Evolutionary conservation across 192 early-diverging fungal species (phyloP), one percentile per base, ranked within the genome.

Genomic region (Rhizophagus prolifer): DNA sequence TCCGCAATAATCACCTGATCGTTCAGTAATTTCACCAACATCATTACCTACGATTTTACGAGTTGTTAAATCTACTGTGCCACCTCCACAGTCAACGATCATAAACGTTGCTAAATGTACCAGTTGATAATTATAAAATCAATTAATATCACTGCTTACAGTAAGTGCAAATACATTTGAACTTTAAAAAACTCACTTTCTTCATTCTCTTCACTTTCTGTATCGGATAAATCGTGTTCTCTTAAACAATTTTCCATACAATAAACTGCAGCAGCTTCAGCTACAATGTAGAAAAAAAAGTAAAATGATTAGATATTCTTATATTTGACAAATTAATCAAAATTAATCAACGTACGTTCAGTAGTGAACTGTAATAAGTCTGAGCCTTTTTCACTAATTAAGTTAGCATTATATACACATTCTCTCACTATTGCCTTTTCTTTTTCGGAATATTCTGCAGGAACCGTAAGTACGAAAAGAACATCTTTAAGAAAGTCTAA

Each of bases 1-100:
- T 3, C 87, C 87, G 13, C 85, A 88, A n/a, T 77, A 82, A n/a
- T 79, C 81, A 26, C 85, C 85, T 19, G 80, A 72, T 13, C 87
- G 81, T 58, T 83, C 81, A 21, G 87, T 86, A 30, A 82, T 76
- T 71, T 88, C 87, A 28, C 81, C 81, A 5, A 88, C 54, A 23
- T 79, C 61, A 14, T 58, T 58, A 8, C 7, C 5, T 19, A 19
- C 2, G 13, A 72, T 16, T 58, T 58, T 28, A 16, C 19, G 26
- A 2, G 25, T 54, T 25, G 47, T 84, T 69, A 84, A 68, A 81
- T 84, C 82, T 3, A 84, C 80, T 4, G 82, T 81, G 74, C 82
- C 82, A 69, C 82, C 82, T 67, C 82, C 82, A 68, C 80, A 80
- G 70, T 84, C 82, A 68, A 78, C 80, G 30, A 84, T 79, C 76